Evolutionary conservation across 495 filamentous ascomycete genomes (phyloP), one percentile per base, ranked within the genome.

Genomic region (Entonaema liquescens): DNA sequence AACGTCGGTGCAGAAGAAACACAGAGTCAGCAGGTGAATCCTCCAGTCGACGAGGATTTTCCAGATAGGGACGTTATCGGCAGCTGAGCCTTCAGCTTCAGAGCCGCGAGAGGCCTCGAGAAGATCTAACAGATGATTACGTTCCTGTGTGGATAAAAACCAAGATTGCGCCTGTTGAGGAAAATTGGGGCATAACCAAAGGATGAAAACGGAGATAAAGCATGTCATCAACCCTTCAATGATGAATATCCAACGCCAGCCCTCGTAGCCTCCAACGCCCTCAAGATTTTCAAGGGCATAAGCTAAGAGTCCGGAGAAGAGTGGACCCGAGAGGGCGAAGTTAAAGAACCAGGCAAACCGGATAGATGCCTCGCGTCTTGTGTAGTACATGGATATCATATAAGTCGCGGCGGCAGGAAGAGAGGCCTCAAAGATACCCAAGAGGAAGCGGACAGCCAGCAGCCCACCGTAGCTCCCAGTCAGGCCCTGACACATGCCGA

Each of bases 101-200:
- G 40, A 47, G 36, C 67, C 71, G 33, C 71, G 66, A 21, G 66
- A 67, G 3, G 31, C 53, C 19, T 85, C 85, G 49, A 95, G 80
- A 3, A 90, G 80, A 5, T 86, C 79, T 26, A 91, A 73, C 0
- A 93, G 90, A 2, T 90, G 85, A 28, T 83, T 82, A 19, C 89
- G 84, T 62, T 95, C 91, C 5, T 79, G 77, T 1, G 83, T 80
- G 5, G 83, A 85, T 26, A 95, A 82, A 69, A 94, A 95, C 71
- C 71, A 74, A 15, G 62, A 59, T 3, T 66, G 84, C 3, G 92
- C 91, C 21, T 89, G 79, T 56, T 90, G 89, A 0, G 92, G 92
- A 71, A 93, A 94, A 68, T 94, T 90, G 62, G 89, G 86, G 2
- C 94, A 90, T 70, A 90, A 80, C 86, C 87, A 92, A 75, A 91